These are phyloP conservation scores for Haematococcus lacustris DNA, from an alignment of 139 green algal species.

Conservation along the genomic window DNA sequence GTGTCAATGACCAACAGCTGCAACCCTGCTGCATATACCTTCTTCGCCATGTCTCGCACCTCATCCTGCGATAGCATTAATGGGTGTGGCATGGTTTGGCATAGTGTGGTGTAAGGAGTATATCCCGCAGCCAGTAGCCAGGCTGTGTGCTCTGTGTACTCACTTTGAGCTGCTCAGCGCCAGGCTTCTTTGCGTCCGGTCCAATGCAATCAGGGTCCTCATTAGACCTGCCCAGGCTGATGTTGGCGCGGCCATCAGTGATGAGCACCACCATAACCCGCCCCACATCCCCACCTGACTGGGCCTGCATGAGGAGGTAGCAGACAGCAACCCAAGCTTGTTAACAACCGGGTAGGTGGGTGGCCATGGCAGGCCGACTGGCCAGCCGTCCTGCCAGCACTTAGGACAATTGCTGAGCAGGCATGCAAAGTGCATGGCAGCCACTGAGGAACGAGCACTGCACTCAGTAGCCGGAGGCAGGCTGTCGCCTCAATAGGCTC, in stretches of 20 bases:
- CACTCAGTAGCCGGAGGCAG: no score
- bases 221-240: constrained; percentile 83
- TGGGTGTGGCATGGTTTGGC: no score
- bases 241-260: constrained; percentile 95
- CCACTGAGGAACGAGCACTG: no score
- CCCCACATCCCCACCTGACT: constrained; percentile 77
- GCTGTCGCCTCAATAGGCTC: no score
- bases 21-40: constrained; percentile 57
- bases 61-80: constrained; percentile 50
- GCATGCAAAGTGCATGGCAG: no score
- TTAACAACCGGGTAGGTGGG: no score
- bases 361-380: no score
- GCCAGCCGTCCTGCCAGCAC: no score
- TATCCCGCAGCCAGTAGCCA: no score
- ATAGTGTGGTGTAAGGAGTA: no score
- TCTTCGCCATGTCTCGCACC: constrained; percentile 91
- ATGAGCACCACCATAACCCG: constrained; percentile 95
- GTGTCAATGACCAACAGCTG: constrained; percentile 98
- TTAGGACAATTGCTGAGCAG: no score
- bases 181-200: constrained; percentile 73
- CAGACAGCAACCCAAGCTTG: background rate
- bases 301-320: constrained; percentile 41
- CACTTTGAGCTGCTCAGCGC: constrained; percentile 52
- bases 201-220: constrained; percentile 82
- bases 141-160: background rate